phyloP scores from a whole-genome alignment of 2,329 filamentous ascomycete genomes.

The Hymenotorrendiella dingleyae region DNA sequence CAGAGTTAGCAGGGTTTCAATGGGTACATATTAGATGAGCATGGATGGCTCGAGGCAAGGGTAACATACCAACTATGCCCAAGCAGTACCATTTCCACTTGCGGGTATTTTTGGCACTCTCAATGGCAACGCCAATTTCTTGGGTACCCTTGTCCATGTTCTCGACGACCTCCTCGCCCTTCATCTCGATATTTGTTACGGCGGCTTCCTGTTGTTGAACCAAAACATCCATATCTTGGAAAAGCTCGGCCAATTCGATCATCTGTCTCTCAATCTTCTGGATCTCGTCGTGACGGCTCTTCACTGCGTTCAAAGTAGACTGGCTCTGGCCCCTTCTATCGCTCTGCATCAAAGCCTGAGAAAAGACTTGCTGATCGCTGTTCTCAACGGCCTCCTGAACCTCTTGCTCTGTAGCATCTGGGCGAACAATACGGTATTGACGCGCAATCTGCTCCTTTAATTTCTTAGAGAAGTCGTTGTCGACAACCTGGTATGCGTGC shows the following conservation, averaged over 20 bases:
- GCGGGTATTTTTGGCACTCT: conserved; percentile 65
- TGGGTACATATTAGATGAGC: not conserved
- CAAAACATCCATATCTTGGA: conserved; percentile 81
- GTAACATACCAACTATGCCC: conserved; percentile 57
- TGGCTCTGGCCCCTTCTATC: conserved; percentile 77
- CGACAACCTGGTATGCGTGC: conserved; percentile 72
- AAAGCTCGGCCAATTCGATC: conserved; percentile 78
- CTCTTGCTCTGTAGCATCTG: conserved; percentile 73
- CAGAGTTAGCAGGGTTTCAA: conserved; percentile 12
- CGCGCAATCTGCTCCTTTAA: conserved; percentile 79
- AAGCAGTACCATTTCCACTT: conserved; percentile 92
- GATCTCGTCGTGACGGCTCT: conserved; percentile 78
- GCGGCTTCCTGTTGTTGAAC: conserved; percentile 81
- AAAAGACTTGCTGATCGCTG: conserved; percentile 71
- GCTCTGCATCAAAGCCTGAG: conserved; percentile 76
- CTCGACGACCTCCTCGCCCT: conserved; percentile 77
- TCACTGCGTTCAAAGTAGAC: conserved; percentile 71
- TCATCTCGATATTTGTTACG: conserved; percentile 76
- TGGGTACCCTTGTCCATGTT: conserved; percentile 82
- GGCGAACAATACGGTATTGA: conserved; percentile 84
- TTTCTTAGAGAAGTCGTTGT: conserved; percentile 73
- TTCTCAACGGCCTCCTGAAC: conserved; percentile 73
- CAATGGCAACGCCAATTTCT: conserved; percentile 75
- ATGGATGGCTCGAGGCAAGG: not conserved
- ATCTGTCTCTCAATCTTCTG: conserved; percentile 90